Percentiles rank a stretch among this genome's conserved stretches.
These are phyloP conservation scores for Meyerozyma smithsonii DNA, from an alignment of 1,139 yeast genomes.

Conservation along the genomic window DNA sequence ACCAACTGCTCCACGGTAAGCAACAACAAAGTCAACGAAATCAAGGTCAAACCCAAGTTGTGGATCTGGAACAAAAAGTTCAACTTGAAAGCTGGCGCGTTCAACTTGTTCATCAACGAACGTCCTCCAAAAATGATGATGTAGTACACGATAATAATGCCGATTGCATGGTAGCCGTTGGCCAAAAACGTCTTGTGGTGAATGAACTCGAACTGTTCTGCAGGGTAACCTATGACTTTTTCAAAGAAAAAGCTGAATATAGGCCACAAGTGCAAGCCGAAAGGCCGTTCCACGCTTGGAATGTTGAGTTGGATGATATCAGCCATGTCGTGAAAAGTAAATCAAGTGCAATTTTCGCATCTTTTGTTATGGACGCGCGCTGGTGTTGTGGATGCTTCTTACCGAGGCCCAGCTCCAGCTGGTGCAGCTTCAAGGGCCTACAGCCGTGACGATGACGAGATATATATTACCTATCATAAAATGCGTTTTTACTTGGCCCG, in stretches of 20 bases:
- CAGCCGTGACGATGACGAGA: neutral
- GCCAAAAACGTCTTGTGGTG: slow-evolving; percentile 66
- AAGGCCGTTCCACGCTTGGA: slow-evolving; percentile 79
- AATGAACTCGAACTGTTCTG: slow-evolving; percentile 69
- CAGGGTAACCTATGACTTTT: slow-evolving; percentile 52
- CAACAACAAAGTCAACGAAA: slow-evolving; percentile 62
- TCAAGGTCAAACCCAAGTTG: slow-evolving; percentile 68
- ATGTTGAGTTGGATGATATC: slow-evolving; percentile 13
- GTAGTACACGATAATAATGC: slow-evolving; percentile 67
- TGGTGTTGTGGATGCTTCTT: neutral
- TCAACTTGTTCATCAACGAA: slow-evolving; percentile 38
- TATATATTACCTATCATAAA: neutral
- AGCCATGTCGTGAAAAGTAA: slow-evolving; percentile 3
- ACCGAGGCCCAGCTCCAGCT: neutral
- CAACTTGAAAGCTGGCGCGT: slow-evolving; percentile 64
- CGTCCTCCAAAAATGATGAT: slow-evolving; percentile 79
- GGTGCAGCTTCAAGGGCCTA: neutral
- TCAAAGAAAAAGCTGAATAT: slow-evolving; percentile 61
- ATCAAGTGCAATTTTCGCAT: neutral
- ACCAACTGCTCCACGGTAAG: slow-evolving; percentile 79
- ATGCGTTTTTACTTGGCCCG: neutral
- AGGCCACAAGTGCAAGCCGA: slow-evolving; percentile 89
- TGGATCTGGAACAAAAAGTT: slow-evolving; percentile 66
- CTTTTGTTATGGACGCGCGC: neutral
- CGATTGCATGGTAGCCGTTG: slow-evolving; percentile 61